Conservation (phyloP, 306 rosid species). For the Luffa aegyptiaca region DNA sequence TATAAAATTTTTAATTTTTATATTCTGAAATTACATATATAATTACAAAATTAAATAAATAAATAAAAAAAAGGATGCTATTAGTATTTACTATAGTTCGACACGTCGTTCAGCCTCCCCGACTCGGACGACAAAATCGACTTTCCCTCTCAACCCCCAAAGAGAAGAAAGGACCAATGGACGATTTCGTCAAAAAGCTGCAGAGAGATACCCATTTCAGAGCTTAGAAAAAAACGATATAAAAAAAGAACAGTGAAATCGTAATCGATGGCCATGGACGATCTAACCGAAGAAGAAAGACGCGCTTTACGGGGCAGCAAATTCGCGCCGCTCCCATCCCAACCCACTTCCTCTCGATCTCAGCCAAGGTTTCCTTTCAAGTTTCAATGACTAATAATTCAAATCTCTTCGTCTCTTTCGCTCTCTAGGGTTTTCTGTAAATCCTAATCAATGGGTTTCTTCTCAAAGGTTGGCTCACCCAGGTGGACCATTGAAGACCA, state of each 20-base stretch:
- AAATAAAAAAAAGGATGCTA: too few species aligned
- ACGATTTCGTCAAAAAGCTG: not conserved
- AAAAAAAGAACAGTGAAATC: not conserved
- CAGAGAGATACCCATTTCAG: not conserved
- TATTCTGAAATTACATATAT: too few species aligned
- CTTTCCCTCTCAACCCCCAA: not conserved
- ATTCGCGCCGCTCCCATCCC: slow-evolving; percentile 77
- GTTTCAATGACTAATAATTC: not conserved
- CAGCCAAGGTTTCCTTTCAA: slow-evolving; percentile 45
- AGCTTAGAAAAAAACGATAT: not conserved
- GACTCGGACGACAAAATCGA: not conserved
- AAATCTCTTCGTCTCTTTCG: not conserved
- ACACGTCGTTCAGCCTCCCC: not conserved
- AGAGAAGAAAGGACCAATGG: not conserved
- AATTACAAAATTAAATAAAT: too few species aligned
- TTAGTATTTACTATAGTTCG: not conserved
- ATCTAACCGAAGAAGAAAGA: slow-evolving; percentile 66
- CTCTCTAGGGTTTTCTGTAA: not conserved
- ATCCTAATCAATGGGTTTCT: not conserved
- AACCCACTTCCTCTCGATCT: slow-evolving; percentile 30
- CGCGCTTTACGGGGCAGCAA: slow-evolving; percentile 85
- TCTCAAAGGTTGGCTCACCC: slow-evolving; percentile 76
- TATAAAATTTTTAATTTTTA: too few species aligned
- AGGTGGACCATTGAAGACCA: slow-evolving; percentile 82
- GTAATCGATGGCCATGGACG: slow-evolving; percentile 19